Conservation (phyloP, 2,329 filamentous ascomycete species). For the Teratosphaeria zuluensis region DNA sequence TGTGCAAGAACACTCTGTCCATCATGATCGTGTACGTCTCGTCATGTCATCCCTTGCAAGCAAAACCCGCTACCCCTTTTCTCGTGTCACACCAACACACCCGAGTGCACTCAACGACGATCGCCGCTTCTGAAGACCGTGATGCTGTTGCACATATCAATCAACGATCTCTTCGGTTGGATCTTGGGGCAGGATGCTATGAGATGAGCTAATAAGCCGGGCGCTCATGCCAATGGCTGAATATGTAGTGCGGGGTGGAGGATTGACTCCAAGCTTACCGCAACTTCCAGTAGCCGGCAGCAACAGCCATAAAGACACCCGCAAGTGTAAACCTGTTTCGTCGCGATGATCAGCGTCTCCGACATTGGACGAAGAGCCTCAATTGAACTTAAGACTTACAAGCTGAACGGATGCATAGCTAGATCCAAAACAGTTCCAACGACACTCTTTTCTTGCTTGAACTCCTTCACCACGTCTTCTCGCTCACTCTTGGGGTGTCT, state of each 20-base stretch:
- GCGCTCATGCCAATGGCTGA: neutral
- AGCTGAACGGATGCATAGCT: neutral
- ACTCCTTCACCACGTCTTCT: neutral
- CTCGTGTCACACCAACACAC: neutral
- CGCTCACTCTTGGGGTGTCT: neutral
- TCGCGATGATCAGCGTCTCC: neutral
- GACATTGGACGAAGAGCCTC: neutral
- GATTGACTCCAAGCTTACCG: constrained; percentile 1
- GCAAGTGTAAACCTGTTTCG: constrained; percentile 1
- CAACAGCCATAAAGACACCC: constrained; percentile 4
- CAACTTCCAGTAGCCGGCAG: constrained; percentile 5
- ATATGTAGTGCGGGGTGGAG: neutral
- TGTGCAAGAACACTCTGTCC: neutral
- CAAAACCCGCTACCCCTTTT: neutral
- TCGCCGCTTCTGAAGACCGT: neutral
- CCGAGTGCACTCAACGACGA: neutral
- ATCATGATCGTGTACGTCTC: neutral
- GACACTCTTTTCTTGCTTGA: neutral
- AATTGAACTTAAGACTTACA: neutral
- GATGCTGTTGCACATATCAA: neutral
- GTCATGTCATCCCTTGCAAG: neutral
- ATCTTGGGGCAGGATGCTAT: neutral
- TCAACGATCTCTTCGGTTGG: neutral
- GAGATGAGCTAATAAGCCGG: neutral
- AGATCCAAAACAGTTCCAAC: neutral